phyloP scores from a whole-genome alignment of 306 rosid species.

The Cicer judaicum region DNA sequence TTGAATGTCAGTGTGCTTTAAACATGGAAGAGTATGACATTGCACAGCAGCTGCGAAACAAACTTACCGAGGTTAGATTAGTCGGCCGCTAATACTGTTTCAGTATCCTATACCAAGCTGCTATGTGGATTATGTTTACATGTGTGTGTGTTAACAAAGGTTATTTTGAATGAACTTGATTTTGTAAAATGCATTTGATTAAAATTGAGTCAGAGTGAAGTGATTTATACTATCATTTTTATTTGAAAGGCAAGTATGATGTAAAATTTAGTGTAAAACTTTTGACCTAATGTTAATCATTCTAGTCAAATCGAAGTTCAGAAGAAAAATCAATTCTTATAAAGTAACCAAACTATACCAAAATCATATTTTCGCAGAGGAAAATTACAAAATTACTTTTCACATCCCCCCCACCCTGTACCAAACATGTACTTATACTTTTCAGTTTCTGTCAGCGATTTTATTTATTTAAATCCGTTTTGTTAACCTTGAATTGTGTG shows the following conservation, averaged over 20 bases:
- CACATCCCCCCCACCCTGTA: not conserved
- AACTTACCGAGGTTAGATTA: conserved; percentile 81
- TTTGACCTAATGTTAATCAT: not conserved
- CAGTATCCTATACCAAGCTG: conserved; percentile 19
- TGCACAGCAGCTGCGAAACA: conserved; percentile 84
- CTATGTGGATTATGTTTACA: conserved; percentile 24
- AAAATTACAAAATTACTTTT: not conserved
- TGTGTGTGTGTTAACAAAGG: not conserved
- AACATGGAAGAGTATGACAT: conserved; percentile 87
- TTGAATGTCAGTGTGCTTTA: conserved; percentile 70
- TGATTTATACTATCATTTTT: not conserved
- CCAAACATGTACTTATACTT: not conserved
- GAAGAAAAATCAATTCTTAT: not conserved
- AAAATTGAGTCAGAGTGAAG: not conserved
- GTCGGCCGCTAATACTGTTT: not conserved
- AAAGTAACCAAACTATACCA: not conserved
- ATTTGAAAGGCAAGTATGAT: not conserved
- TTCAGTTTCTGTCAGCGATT: conserved; percentile 16
- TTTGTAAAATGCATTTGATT: conserved; percentile 3
- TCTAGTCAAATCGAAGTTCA: not conserved
- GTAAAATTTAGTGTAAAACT: not conserved
- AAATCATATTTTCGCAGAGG: not conserved
- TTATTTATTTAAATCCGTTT: not conserved
- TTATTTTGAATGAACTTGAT: not conserved
- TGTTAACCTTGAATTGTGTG: conserved; percentile 21